Conservation (phyloP, 495 filamentous ascomycete genomes). For the Hypoxylon fuscum region DNA sequence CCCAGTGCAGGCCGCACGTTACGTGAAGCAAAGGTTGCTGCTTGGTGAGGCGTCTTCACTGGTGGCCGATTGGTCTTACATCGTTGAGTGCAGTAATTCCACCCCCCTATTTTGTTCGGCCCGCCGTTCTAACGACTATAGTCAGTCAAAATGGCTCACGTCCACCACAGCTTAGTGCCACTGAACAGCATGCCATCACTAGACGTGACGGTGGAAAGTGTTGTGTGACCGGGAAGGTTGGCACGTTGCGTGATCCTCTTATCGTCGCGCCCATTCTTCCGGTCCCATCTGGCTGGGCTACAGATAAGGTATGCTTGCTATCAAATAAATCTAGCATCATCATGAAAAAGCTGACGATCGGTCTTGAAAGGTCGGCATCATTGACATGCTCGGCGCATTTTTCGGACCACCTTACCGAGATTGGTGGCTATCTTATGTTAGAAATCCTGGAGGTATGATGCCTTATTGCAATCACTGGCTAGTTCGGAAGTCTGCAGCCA, state of each 20-base stretch:
- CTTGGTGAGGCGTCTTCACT: constrained; percentile 30
- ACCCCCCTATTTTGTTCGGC: background rate
- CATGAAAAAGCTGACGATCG: constrained; percentile 10
- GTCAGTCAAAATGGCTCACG: constrained; percentile 20
- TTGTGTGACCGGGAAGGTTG: constrained; percentile 40
- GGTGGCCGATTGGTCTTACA: constrained; percentile 38
- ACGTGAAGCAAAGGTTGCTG: constrained; percentile 18
- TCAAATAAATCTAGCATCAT: background rate
- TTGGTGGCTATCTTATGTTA: constrained; percentile 44
- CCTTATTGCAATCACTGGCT: constrained; percentile 43
- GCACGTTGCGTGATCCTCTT: constrained; percentile 37
- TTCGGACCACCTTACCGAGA: constrained; percentile 42
- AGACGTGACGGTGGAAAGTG: constrained; percentile 37
- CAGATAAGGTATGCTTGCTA: constrained; percentile 16
- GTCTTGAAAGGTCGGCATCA: constrained; percentile 11
- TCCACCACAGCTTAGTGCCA: constrained; percentile 19
- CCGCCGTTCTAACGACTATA: constrained; percentile 2
- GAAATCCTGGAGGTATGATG: constrained; percentile 19
- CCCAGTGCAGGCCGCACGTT: constrained; percentile 27
- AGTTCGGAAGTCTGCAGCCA: constrained; percentile 36
- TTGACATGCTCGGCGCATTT: constrained; percentile 44
- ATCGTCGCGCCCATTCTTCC: constrained; percentile 39
- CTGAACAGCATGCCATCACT: constrained; percentile 22
- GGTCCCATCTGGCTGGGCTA: constrained; percentile 27
- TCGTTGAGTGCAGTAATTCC: constrained; percentile 34